Conservation (phyloP, 192 early-diverging fungal species). For the Backusella mclennaniae region DNA sequence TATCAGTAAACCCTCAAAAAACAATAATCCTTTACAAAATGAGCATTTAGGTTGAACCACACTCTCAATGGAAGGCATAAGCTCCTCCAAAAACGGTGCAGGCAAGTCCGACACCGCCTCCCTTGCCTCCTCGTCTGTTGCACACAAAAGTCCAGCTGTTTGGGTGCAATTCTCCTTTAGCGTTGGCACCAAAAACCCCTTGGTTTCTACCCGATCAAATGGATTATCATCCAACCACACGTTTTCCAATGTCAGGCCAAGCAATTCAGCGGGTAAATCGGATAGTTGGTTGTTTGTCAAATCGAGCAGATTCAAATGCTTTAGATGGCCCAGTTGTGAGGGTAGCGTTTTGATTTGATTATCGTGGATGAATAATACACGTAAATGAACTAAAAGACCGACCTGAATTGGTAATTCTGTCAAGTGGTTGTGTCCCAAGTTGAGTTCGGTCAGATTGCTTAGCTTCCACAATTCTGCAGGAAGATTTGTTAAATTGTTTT, state of each 20-base stretch:
- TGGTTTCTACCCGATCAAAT: neutral
- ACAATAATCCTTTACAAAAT: neutral
- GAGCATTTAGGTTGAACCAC: neutral
- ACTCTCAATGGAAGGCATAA: neutral
- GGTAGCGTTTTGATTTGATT: conserved; percentile 33
- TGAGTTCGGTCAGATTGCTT: conserved; percentile 27
- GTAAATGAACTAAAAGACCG: conserved; percentile 21
- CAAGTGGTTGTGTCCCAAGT: conserved; percentile 34
- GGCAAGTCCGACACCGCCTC: neutral
- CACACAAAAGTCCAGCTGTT: neutral
- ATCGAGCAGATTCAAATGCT: conserved; percentile 22
- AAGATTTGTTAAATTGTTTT: conserved; percentile 31
- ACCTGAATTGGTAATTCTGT: conserved; percentile 30
- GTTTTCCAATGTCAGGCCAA: neutral
- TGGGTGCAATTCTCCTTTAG: neutral
- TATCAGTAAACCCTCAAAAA: neutral
- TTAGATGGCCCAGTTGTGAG: conserved; percentile 25
- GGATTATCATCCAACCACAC: conserved; percentile 32
- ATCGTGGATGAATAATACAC: conserved; percentile 32
- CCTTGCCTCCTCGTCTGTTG: neutral
- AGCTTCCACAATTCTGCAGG: conserved; percentile 34
- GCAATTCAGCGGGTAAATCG: conserved; percentile 28
- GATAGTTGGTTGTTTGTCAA: conserved; percentile 34
- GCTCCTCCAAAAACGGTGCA: neutral
- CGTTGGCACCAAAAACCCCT: neutral